These are phyloP conservation scores for Coniochaeta hoffmannii DNA, from an alignment of 2,329 filamentous ascomycete species.

Conservation along the genomic window DNA sequence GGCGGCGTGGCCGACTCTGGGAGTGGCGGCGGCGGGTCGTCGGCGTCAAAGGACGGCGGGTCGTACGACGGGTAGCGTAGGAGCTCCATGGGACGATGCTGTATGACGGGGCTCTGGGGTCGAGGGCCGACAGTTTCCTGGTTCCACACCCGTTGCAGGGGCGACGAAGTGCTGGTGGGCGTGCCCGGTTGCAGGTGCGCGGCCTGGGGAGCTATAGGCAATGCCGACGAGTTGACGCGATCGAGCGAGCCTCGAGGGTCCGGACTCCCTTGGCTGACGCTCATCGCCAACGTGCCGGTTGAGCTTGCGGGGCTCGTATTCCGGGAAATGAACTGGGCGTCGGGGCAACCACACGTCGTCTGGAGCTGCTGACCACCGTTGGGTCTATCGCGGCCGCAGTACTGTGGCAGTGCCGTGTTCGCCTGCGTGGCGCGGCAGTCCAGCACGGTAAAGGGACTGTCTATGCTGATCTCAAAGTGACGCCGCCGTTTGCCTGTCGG, in stretches of 20 bases:
- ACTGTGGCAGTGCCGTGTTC: constrained; percentile 79
- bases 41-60: constrained; percentile 79
- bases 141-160: constrained; percentile 1
- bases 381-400: constrained; percentile 46
- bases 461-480: constrained; percentile 94
- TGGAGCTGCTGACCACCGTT: constrained; percentile 39
- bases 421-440: constrained; percentile 89
- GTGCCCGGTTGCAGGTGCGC: constrained; percentile 38
- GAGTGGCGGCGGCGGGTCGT: constrained; percentile 62
- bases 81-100: constrained; percentile 64
- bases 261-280: constrained; percentile 22
- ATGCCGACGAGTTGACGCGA: constrained; percentile 18
- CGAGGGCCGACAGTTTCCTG: constrained; percentile 3
- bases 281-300: constrained; percentile 34
- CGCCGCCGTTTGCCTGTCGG: constrained; percentile 64
- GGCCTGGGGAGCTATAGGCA: constrained; percentile 45
- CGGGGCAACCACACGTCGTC: constrained; percentile 46
- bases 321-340: constrained; percentile 36
- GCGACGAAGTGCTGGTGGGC: constrained; percentile 4
- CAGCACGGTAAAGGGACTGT: constrained; percentile 88
- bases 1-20: constrained; percentile 63
- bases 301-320: constrained; percentile 59
- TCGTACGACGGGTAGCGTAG: constrained; percentile 79
- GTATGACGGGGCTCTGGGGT: constrained; percentile 6
- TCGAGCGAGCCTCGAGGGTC: constrained; percentile 11